Evolutionary conservation across 225 moss, liverwort and hornwort species (phyloP).

Genomic region (Neckera pumila): DNA sequence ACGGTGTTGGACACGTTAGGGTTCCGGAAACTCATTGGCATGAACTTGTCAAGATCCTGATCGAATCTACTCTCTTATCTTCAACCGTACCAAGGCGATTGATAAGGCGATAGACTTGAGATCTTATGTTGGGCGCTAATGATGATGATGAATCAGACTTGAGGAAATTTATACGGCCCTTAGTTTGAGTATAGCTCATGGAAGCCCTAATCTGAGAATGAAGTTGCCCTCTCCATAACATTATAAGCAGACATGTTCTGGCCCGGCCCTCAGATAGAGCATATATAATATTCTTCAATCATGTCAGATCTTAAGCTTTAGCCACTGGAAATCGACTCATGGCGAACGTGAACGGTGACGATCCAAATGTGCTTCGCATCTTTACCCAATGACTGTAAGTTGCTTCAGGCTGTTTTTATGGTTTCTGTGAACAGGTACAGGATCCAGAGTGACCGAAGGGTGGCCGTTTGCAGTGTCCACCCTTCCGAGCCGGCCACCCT

Average conservation of each 20-base stretch:
- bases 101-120: background rate
- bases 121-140: background rate
- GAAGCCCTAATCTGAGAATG: background rate
- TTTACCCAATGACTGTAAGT: background rate
- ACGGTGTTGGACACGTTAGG: background rate
- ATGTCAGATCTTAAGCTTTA: background rate
- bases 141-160: background rate
- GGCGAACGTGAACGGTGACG: background rate
- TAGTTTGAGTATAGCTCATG: background rate
- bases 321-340: background rate
- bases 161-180: background rate
- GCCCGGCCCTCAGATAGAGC: background rate
- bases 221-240: background rate
- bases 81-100: background rate
- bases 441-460: conserved; percentile 16
- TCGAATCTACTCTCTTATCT: background rate
- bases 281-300: background rate
- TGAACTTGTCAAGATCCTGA: background rate
- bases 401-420: background rate
- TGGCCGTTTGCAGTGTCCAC: conserved; percentile 62
- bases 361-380: background rate
- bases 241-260: background rate
- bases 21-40: background rate
- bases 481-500: conserved; percentile 52
- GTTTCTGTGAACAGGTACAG: conserved; percentile 2